Evolutionary conservation across 2,329 filamentous ascomycete species (phyloP).

Genomic region (Neonectria punicea): DNA sequence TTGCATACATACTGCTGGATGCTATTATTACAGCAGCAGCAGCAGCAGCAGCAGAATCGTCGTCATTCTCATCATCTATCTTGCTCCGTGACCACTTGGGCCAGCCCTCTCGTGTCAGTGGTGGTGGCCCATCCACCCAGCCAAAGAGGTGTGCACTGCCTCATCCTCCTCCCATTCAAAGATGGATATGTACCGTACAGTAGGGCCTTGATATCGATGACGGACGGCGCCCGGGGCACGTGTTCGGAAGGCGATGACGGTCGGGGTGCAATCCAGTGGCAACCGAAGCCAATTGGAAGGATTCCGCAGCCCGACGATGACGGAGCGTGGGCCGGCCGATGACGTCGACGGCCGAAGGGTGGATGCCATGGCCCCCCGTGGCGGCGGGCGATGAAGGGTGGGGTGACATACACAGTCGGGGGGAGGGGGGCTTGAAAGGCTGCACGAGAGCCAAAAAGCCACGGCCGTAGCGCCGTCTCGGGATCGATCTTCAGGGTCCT

Average conservation of each 20-base stretch:
- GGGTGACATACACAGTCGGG: neutral
- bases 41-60: too few species aligned
- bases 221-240: slow-evolving; percentile 4
- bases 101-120: too few species aligned
- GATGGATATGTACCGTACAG: too few species aligned
- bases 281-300: slow-evolving; percentile 28
- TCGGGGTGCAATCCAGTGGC: slow-evolving; percentile 5
- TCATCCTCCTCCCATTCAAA: neutral
- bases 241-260: neutral
- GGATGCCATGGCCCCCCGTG: neutral
- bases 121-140: too few species aligned
- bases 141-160: neutral
- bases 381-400: neutral
- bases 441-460: slow-evolving; percentile 22
- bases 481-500: slow-evolving; percentile 43
- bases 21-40: neutral
- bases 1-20: neutral
- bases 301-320: slow-evolving; percentile 31
- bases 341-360: slow-evolving; percentile 34
- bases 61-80: neutral
- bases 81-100: neutral
- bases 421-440: too few species aligned
- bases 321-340: slow-evolving; percentile 27
- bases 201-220: neutral
- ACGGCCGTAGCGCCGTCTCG: slow-evolving; percentile 23